phyloP scores from a whole-genome alignment of 768 basidiomycete species.

The Trichaptum fuscoviolaceum region DNA sequence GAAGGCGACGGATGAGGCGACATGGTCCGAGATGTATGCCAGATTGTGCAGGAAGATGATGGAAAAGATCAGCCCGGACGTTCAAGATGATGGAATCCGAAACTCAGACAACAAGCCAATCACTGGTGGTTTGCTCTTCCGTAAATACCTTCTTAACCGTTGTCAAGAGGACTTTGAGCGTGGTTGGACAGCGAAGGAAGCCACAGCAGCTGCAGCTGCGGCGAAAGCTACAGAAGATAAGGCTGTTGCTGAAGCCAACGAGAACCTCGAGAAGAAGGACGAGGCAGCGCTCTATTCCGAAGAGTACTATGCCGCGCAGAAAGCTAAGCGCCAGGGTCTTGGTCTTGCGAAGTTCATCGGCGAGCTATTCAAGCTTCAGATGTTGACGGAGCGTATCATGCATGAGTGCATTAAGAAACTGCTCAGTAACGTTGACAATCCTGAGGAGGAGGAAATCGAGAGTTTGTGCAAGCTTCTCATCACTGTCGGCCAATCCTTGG shows the following conservation, averaged over 20 bases:
- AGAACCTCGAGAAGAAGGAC: conserved; percentile 49
- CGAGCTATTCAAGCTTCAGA: conserved; percentile 97
- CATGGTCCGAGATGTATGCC: conserved; percentile 98
- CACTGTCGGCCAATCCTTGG: conserved; percentile 82
- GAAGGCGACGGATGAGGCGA: conserved; percentile 94
- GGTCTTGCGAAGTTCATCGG: conserved; percentile 98
- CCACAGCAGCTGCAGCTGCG: conserved; percentile 80
- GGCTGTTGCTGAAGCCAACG: conserved; percentile 65
- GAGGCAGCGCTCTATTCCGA: conserved; percentile 85
- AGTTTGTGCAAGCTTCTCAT: conserved; percentile 88
- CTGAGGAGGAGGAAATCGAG: conserved; percentile 98
- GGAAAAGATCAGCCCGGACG: conserved; percentile 83
- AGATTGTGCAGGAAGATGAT: conserved; percentile 93
- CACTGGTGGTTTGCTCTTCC: conserved; percentile 89
- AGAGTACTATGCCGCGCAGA: conserved; percentile 93
- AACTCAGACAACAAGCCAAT: conserved; percentile 82
- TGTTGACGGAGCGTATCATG: conserved; percentile 98
- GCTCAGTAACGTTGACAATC: conserved; percentile 87
- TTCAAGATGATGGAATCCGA: conserved; percentile 85
- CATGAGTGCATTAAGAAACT: conserved; percentile 97
- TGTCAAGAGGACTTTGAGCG: conserved; percentile 98
- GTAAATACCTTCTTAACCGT: conserved; percentile 92
- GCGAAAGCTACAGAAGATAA: conserved; percentile 82
- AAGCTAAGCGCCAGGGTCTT: conserved; percentile 95
- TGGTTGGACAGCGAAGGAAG: conserved; percentile 88